These are phyloP conservation scores for Elongisporangium senticosum DNA, from an alignment of 352 stramenopile species.

Conservation along the genomic window DNA sequence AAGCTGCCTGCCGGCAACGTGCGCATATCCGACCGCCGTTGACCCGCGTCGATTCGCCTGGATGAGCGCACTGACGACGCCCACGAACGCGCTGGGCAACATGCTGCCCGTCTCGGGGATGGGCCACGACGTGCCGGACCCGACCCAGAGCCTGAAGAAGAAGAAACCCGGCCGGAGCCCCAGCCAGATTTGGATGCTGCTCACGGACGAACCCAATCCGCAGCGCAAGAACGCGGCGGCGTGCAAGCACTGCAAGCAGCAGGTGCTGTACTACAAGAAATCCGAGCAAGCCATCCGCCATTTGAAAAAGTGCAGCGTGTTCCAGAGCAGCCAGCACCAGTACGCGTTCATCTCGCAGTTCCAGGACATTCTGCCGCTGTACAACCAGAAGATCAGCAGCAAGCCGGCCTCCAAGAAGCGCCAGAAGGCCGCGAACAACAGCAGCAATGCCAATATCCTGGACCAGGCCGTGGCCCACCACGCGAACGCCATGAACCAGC, in stretches of 20 bases:
- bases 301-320: conserved; percentile 72
- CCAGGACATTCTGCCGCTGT: conserved; percentile 71
- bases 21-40: neutral
- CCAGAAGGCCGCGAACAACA: conserved; percentile 25
- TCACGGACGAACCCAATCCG: conserved; percentile 76
- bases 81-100: conserved; percentile 10
- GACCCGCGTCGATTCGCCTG: neutral
- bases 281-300: conserved; percentile 81
- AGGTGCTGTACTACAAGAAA: conserved; percentile 85
- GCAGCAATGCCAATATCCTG: conserved; percentile 21
- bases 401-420: conserved; percentile 66
- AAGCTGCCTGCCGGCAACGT: neutral
- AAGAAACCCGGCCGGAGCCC: conserved; percentile 66
- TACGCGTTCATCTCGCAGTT: conserved; percentile 77
- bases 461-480: conserved; percentile 56
- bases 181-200: conserved; percentile 74
- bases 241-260: conserved; percentile 84
- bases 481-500: conserved; percentile 60
- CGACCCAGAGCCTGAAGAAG: conserved; percentile 39
- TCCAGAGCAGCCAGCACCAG: conserved; percentile 81
- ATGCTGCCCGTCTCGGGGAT: conserved; percentile 9
- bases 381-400: conserved; percentile 78
- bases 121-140: conserved; percentile 8
- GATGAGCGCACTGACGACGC: conserved; percentile 12
- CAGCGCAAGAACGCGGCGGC: conserved; percentile 67